phyloP scores from a whole-genome alignment of 1,284 basidiomycete species.

The Ceratobasidium sp. region DNA sequence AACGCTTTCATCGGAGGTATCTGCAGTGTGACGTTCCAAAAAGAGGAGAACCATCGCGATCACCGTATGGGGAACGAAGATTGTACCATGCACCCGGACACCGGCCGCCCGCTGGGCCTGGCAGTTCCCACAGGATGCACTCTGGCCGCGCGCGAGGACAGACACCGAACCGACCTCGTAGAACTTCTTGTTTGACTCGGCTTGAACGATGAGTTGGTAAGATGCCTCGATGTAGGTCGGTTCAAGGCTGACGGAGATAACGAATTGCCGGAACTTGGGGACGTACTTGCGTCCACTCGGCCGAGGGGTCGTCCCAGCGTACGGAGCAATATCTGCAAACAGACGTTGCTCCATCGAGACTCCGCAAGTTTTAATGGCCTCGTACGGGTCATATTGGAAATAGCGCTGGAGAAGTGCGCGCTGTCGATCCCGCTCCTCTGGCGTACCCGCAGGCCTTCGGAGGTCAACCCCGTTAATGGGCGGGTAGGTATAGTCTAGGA shows the following conservation, averaged over 20 bases:
- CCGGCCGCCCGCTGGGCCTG: conserved; percentile 1
- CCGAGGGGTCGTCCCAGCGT: too few relatives aligned
- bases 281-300: conserved; percentile 5
- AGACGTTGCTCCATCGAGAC: not conserved
- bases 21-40: too few relatives aligned
- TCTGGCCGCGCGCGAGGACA: conserved; percentile 23
- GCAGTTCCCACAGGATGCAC: conserved; percentile 29
- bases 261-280: conserved; percentile 28
- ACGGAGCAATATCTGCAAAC: too few relatives aligned
- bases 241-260: conserved; percentile 13
- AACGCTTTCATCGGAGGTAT: too few relatives aligned
- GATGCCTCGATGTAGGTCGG: conserved; percentile 19
- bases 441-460: not conserved
- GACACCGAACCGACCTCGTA: conserved; percentile 21
- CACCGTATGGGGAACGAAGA: conserved; percentile 28
- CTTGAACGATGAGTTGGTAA: conserved; percentile 24
- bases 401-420: not conserved
- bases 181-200: not conserved
- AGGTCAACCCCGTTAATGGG: not conserved
- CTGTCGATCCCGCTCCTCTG: not conserved
- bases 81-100: conserved; percentile 7
- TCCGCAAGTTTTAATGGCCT: not conserved
- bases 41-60: too few relatives aligned
- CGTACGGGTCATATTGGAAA: not conserved
- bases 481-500: conserved; percentile 14